Percentiles rank a stretch among this genome's conserved stretches.
Evolutionary conservation across 192 early-diverging fungal genomes (phyloP).

Genomic region (Coemansia sp.): DNA sequence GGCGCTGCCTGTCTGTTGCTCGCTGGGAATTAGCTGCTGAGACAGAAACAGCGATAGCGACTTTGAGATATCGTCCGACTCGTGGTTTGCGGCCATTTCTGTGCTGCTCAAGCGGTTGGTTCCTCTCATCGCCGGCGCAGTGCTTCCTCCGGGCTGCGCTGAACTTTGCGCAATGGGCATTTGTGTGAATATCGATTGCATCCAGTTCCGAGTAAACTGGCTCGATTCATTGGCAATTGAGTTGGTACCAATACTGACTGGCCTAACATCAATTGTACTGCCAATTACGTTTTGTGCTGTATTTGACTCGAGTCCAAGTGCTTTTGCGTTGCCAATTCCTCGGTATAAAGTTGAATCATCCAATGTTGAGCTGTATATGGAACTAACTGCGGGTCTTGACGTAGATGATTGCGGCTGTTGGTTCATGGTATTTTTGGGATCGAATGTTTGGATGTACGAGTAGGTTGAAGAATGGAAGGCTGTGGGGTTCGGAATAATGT

Average conservation of each 20-base stretch:
- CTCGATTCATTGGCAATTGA: neutral
- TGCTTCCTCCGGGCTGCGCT: neutral
- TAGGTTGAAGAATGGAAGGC: neutral
- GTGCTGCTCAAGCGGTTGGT: neutral
- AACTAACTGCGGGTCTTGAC: neutral
- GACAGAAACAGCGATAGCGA: constrained; percentile 38
- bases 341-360: constrained; percentile 6
- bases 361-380: too few species aligned
- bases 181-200: constrained; percentile 34
- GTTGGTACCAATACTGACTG: neutral
- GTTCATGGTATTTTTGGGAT: neutral
- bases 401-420: constrained; percentile 3
- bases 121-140: neutral
- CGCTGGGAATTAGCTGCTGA: constrained; percentile 27
- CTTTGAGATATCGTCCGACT: constrained; percentile 42
- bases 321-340: neutral
- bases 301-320: constrained; percentile 11
- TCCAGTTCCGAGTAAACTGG: constrained; percentile 27
- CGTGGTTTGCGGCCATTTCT: constrained; percentile 22
- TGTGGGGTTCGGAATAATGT: too few species aligned
- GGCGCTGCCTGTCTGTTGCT: neutral
- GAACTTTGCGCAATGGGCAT: neutral
- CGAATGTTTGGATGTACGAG: neutral
- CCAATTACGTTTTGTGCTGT: neutral
- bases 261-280: neutral